Base-by-base conservation (phyloP, 2,329 filamentous ascomycete species). In the Aspergillus sojae region DNA sequence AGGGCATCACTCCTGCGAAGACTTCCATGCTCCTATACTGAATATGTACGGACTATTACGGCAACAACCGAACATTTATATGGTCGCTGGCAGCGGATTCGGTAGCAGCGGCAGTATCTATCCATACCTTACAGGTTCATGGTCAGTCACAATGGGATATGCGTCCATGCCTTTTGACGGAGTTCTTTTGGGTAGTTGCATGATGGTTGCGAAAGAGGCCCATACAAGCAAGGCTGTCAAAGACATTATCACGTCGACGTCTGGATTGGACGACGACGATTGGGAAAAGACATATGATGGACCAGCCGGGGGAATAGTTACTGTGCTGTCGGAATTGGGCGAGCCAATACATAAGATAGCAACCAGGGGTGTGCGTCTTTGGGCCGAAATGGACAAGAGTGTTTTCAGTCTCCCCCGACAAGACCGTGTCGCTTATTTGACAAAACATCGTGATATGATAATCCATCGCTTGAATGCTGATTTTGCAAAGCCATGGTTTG, bases 401-500 rank as follows among this genome's bases (percentile, higher is more conserved):
- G 64, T 72, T 3, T 72, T 72, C 45, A 64, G 60, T 14, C 32
- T 71, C 21, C 60, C 68, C 21, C 57, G 36, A 1, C 64, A 60
- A 9, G 61, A 66, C 3, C 64, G 92, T 30, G 83, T 95, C n/a
- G 84, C 89, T 1, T 92, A 94, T 80, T 84, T 97, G 55, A 90
- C 91, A 82, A 93, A 93, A 82, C 89, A 91, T 74, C 89, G 91
- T 52, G 88, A 91, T 30, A 89, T 94, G 79, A 95, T 96, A 76
- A 96, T 97, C 80, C 89, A 92, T 82, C 94, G 93, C 77, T 86
- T 97, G 71, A 97, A 97, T 75, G 91, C 92, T 63, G 93, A 97
- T 77, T 97, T 93, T 83, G 92, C 96, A 72, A 96, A 96, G 81
- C 92, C 94, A 10, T 97, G 93, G 93, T 97, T 97, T 74, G 93